Conservation (phyloP, 2,329 filamentous ascomycete genomes). For the Beauveria bassiana region DNA sequence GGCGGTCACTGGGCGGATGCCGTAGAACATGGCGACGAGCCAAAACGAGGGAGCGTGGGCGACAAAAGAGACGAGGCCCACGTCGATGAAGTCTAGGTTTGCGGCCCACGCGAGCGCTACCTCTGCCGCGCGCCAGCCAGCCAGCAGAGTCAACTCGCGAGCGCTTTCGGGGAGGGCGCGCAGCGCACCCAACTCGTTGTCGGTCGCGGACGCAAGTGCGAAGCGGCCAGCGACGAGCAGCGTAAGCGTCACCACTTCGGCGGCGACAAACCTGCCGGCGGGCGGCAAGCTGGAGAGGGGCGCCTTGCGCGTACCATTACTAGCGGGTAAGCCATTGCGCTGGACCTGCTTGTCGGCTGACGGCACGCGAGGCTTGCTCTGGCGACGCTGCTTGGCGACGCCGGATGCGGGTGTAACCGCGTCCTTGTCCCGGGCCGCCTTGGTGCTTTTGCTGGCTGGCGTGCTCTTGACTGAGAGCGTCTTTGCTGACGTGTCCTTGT, state of each 20-base stretch:
- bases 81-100: constrained; percentile 65
- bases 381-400: constrained; percentile 8
- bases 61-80: constrained; percentile 58
- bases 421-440: constrained; percentile 5
- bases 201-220: constrained; percentile 61
- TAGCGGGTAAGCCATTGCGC: background rate
- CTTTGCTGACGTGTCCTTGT: background rate
- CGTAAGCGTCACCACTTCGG: constrained; percentile 47
- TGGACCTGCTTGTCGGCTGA: constrained; percentile 1
- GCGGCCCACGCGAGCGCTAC: constrained; percentile 66
- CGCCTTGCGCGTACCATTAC: background rate
- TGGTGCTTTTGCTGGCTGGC: background rate
- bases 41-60: constrained; percentile 69
- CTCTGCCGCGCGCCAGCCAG: constrained; percentile 52
- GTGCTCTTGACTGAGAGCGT: background rate
- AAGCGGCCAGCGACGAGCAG: constrained; percentile 59
- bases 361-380: constrained; percentile 1
- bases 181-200: constrained; percentile 54
- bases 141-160: constrained; percentile 49
- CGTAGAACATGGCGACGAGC: constrained; percentile 72
- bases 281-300: background rate
- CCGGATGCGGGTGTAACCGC: constrained; percentile 1
- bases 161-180: constrained; percentile 56
- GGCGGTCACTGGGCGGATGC: constrained; percentile 53
- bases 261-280: constrained; percentile 42